phyloP scores from a whole-genome alignment of 345 rosid genomes.

The Isatis tinctoria region DNA sequence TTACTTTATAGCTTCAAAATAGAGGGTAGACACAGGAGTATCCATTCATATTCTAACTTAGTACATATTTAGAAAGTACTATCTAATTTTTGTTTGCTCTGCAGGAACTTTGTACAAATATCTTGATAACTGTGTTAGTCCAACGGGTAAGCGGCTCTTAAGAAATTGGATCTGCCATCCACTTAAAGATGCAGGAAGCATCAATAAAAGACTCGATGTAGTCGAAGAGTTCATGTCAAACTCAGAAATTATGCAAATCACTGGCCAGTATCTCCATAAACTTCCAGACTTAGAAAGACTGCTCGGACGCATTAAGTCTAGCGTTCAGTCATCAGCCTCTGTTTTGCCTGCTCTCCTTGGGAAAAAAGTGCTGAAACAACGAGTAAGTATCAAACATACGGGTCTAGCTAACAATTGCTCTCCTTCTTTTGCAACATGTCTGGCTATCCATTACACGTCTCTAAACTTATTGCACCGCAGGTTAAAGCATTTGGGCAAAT shows the following conservation, averaged over 20 bases:
- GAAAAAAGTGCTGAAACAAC: slow-evolving; percentile 63
- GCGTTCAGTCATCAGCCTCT: slow-evolving; percentile 57
- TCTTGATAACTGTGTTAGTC: slow-evolving; percentile 76
- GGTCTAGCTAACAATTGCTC: background rate
- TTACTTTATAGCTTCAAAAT: background rate
- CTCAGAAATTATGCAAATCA: slow-evolving; percentile 51
- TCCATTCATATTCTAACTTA: background rate
- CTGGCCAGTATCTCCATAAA: slow-evolving; percentile 59
- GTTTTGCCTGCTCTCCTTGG: slow-evolving; percentile 69
- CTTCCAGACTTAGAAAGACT: slow-evolving; percentile 87
- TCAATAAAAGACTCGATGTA: slow-evolving; percentile 72
- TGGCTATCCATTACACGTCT: background rate
- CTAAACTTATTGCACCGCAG: slow-evolving; percentile 37
- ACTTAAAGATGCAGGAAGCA: slow-evolving; percentile 62
- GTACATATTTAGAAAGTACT: background rate
- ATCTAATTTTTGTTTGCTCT: slow-evolving; percentile 5
- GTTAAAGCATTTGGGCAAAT: slow-evolving; percentile 77
- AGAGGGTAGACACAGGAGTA: slow-evolving; percentile 3
- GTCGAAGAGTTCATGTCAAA: slow-evolving; percentile 50
- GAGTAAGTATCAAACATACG: slow-evolving; percentile 39
- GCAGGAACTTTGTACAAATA: slow-evolving; percentile 83
- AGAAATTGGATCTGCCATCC: slow-evolving; percentile 98
- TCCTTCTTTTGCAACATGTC: background rate
- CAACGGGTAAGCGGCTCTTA: slow-evolving; percentile 82
- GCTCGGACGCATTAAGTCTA: slow-evolving; percentile 75